Evolutionary conservation across 352 stramenopile genomes (phyloP).

Genomic region (Phytopythium helicoides): DNA sequence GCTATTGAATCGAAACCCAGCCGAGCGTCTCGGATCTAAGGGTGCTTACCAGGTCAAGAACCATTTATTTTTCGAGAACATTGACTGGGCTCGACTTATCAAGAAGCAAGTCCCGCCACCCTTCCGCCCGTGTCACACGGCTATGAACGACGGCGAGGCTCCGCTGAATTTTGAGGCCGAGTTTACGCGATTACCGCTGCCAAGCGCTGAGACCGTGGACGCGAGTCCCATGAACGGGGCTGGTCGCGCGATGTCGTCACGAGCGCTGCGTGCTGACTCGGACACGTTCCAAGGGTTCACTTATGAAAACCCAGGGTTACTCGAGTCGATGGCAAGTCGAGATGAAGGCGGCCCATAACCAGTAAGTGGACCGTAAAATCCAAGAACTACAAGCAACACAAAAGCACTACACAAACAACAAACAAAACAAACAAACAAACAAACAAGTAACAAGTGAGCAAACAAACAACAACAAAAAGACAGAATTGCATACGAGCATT

Average conservation of each 20-base stretch:
- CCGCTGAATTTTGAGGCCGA: constrained; percentile 85
- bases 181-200: constrained; percentile 83
- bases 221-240: constrained; percentile 14
- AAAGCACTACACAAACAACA: no score
- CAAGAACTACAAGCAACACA: no score
- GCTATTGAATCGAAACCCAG: constrained; percentile 76
- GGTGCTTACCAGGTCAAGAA: constrained; percentile 66
- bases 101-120: constrained; percentile 63
- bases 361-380: no score
- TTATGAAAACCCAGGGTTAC: constrained; percentile 68
- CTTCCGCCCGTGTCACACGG: constrained; percentile 74
- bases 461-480: no score
- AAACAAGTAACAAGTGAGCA: no score
- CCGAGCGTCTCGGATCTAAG: constrained; percentile 63
- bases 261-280: constrained; percentile 44
- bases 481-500: no score
- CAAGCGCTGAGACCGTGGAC: constrained; percentile 48
- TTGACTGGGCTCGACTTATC: constrained; percentile 66
- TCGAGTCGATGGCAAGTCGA: constrained; percentile 41
- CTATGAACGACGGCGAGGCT: constrained; percentile 68
- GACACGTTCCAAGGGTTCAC: constrained; percentile 83
- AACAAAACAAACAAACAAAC: no score
- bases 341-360: background rate
- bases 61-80: constrained; percentile 76
- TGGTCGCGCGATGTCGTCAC: constrained; percentile 11